Conservation (phyloP, 2,329 filamentous ascomycete genomes). For the Neophaeococcomyces aloes region DNA sequence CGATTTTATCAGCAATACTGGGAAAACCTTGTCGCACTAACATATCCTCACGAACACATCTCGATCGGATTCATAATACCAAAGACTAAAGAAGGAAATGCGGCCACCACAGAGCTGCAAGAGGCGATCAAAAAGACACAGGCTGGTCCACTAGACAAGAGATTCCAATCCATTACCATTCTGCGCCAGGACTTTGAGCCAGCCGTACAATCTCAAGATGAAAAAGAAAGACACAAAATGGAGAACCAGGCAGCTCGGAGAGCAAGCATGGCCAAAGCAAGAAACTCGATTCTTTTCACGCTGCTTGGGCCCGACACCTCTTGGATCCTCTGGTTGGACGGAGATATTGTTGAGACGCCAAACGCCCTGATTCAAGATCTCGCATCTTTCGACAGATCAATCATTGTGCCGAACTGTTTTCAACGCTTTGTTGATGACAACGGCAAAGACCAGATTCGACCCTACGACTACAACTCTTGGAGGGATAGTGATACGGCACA, state of each 20-base stretch:
- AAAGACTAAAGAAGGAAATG: conserved; percentile 83
- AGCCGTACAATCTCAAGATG: conserved; percentile 67
- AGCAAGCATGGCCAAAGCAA: conserved; percentile 82
- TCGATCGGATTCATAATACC: conserved; percentile 93
- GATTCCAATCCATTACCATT: conserved; percentile 89
- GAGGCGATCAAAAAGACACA: conserved; percentile 78
- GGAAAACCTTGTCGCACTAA: conserved; percentile 76
- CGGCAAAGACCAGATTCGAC: conserved; percentile 61
- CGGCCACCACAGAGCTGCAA: conserved; percentile 72
- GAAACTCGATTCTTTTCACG: conserved; percentile 91
- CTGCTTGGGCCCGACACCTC: conserved; percentile 82
- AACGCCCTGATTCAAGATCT: conserved; percentile 80
- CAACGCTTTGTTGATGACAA: conserved; percentile 73
- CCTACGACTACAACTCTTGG: conserved; percentile 98
- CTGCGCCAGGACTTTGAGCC: conserved; percentile 89
- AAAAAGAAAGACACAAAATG: conserved; percentile 84
- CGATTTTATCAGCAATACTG: conserved; percentile 92
- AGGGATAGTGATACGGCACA: conserved; percentile 74
- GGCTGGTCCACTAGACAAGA: conserved; percentile 64
- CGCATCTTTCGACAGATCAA: conserved; percentile 72
- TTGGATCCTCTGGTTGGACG: conserved; percentile 95
- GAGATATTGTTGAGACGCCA: conserved; percentile 84
- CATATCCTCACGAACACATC: conserved; percentile 88
- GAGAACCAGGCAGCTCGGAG: conserved; percentile 76
- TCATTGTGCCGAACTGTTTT: conserved; percentile 92